Evolutionary conservation across 1,284 basidiomycete species (phyloP), one percentile per base, ranked within the genome.

Genomic region (Ceratobasidium sp.): DNA sequence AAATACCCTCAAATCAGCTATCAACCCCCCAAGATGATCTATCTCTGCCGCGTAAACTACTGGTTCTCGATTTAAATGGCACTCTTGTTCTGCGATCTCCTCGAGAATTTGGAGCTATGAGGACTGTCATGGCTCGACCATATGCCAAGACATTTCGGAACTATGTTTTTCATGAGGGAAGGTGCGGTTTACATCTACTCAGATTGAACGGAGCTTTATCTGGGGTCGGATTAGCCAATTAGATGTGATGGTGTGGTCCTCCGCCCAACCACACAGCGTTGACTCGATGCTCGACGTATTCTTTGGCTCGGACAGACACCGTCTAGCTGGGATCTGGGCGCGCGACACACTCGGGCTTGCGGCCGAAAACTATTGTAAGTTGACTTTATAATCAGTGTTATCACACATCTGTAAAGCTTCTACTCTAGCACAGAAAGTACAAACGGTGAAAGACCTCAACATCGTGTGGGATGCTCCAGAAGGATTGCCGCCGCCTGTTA

Each of bases 171-270:
- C 89, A 91, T 71, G 84, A 87, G 0, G 81, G 86, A 20, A 73
- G 64, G 70, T 77, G 55, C 44, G 28, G 2, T 39, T 61, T 26
- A 23, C 18, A 18, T 10, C 18, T 20, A 40, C 60, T 5, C 15
- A 2, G 26, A 40, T 39, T 33, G 26, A 23, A 42, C 33, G 9
- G 13, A 10, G 23, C 9, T 13, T 64, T 15, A 18, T 12, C 46
- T 49, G 61, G 6, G 53, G 26, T 39, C 39, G n/a, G 12, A 18
- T 18, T 61, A 81, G 82, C 23, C 93, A 92, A 90, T 88, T 95
- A 40, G 93, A 95, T 79, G 91, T 92, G 5, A 94, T 96, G 90
- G 90, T 97, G 0, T 97, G 95, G 95, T 94, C 93, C 80, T 94
- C 92, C 0, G 95, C 95, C 0, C 92, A 95, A 83, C 92, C 93